phyloP scores from a whole-genome alignment of 192 early-diverging fungal species.

The Entomortierella lignicola region DNA sequence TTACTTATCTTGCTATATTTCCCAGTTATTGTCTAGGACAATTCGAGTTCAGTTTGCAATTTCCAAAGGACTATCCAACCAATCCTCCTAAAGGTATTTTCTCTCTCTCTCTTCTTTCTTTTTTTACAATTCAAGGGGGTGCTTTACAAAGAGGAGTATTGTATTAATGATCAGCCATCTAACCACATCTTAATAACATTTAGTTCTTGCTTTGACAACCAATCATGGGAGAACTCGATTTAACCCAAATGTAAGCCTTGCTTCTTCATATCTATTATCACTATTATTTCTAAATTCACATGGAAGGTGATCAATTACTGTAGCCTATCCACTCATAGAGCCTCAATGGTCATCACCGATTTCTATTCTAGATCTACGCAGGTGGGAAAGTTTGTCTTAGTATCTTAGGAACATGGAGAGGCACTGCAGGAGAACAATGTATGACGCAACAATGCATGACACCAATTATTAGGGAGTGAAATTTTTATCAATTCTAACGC shows the following conservation, averaged over 20 bases:
- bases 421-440: conserved; percentile 66
- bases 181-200: not conserved
- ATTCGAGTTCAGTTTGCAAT: conserved; percentile 60
- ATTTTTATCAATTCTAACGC: not conserved
- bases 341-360: not conserved
- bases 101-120: not conserved
- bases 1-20: not conserved
- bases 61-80: conserved; percentile 66
- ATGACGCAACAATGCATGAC: conserved; percentile 13
- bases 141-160: not conserved
- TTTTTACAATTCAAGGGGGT: not conserved
- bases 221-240: conserved; percentile 60
- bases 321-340: not conserved
- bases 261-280: no score
- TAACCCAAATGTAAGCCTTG: conserved; percentile 70
- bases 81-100: conserved; percentile 63
- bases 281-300: no score
- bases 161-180: not conserved
- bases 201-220: conserved; percentile 68
- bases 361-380: conserved; percentile 35
- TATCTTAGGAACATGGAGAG: conserved; percentile 73
- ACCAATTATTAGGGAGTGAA: not conserved
- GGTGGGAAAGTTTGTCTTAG: conserved; percentile 69
- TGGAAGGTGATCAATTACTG: not conserved
- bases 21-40: conserved; percentile 59